These are phyloP conservation scores for Plectranthus barbatus DNA, from an alignment of 257 asterid species.

Conservation along the genomic window DNA sequence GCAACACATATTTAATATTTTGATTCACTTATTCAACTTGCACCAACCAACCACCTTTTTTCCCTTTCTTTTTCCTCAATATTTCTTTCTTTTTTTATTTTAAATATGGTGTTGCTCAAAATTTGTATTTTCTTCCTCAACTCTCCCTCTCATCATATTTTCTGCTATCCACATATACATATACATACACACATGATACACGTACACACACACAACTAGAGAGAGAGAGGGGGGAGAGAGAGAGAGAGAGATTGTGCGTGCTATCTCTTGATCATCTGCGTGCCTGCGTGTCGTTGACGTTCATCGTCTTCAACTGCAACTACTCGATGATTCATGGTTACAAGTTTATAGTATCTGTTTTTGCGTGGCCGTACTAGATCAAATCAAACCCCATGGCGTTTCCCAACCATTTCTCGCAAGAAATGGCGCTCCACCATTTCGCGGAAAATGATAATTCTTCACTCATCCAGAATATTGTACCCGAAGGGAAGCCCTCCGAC, in stretches of 20 bases:
- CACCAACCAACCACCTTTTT: background rate
- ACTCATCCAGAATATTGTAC: conserved; percentile 10
- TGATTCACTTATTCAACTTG: too few species aligned
- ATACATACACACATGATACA: background rate
- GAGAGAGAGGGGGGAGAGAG: background rate
- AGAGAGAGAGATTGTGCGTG: background rate
- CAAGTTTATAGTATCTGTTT: background rate
- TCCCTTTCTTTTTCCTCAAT: background rate
- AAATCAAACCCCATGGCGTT: conserved; percentile 25
- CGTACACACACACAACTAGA: background rate
- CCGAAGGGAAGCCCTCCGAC: conserved; percentile 11
- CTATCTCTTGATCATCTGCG: too few species aligned
- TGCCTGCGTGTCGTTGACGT: background rate
- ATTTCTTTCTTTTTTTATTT: background rate
- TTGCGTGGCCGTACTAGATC: too few species aligned
- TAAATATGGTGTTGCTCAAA: background rate
- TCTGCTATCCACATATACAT: background rate
- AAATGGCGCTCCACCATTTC: conserved; percentile 50
- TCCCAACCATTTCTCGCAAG: conserved; percentile 49
- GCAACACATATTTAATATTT: too few species aligned
- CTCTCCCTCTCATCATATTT: background rate
- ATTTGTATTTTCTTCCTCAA: background rate
- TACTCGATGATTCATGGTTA: background rate
- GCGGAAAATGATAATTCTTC: conserved; percentile 30
- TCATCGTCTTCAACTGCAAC: background rate